A percentile compares a stretch with the other conserved stretches of the same genome.
Conservation (phyloP, 306 rosid genomes). For the Pyrus communis region DNA sequence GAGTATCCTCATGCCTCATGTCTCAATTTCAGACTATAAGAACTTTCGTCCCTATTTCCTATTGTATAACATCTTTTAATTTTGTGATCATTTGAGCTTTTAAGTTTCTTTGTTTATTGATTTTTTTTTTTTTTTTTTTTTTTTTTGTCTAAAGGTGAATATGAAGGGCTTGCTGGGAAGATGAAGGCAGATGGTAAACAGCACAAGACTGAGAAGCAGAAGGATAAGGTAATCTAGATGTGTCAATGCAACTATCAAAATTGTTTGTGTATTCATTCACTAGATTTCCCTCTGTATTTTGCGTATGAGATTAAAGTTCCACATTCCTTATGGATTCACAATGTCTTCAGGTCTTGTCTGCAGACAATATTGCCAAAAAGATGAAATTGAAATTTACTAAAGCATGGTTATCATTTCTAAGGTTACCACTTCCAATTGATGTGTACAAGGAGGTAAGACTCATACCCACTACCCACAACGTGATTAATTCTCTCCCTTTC, state of each 20-base stretch:
- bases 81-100: background rate
- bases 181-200: slow-evolving; percentile 38
- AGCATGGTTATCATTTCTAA: slow-evolving; percentile 82
- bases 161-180: slow-evolving; percentile 32
- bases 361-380: slow-evolving; percentile 52
- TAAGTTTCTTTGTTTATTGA: background rate
- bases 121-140: slow-evolving; percentile 12
- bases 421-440: slow-evolving; percentile 82
- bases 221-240: slow-evolving; percentile 33
- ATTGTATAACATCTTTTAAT: background rate
- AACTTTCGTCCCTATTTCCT: background rate
- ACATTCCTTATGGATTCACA: slow-evolving; percentile 6
- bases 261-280: background rate
- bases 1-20: background rate
- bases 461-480: too few relatives aligned
- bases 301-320: background rate
- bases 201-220: slow-evolving; percentile 32
- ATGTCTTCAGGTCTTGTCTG: slow-evolving; percentile 44
- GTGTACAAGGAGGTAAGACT: slow-evolving; percentile 81
- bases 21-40: background rate
- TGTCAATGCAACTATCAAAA: slow-evolving; percentile 1
- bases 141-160: slow-evolving; percentile 29
- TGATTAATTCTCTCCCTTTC: background rate
- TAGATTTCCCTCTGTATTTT: background rate
- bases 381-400: slow-evolving; percentile 73